Evolutionary conservation across 495 filamentous ascomycete genomes (phyloP), one percentile per base, ranked within the genome.

Genomic region (Cudoniella acicularis): DNA sequence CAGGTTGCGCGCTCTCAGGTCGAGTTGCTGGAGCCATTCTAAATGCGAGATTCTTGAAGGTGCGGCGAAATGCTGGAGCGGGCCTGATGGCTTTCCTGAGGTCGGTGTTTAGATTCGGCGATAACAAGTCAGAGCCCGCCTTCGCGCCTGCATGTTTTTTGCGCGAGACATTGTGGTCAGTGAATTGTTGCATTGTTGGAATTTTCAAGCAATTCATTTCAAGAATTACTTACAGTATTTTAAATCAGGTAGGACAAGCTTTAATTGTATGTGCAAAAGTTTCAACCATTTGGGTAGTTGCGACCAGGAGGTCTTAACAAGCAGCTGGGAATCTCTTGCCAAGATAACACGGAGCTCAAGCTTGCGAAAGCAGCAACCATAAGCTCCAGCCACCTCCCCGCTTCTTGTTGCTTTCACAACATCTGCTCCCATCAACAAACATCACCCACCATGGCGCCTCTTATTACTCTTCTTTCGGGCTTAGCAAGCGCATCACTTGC

Each of bases 401-500:
- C 23, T 11, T 10, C 49, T 3, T 11, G 3, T 23, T 23, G 16
- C 3, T 6, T 20, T 52, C 20, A 52, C 49, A 52, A 52, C 48
- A 50, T 3, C 43, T 36, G n/a, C n/a, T n/a, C n/a, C 13, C 43
- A 46, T 46, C 18, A 46, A 21, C 43, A 46, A n/a, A 36, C 43
- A 49, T 18, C 55, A 42, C 20, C 46, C 50, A 56, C 49, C 13
- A 69, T 69, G 67, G 40, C 52, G 23, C 47, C 49, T 23, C 59
- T 67, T 25, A 56, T 51, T 11, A 60, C 24, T 16, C 20, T 67
- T 56, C 27, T 62, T 17, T 17, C 61, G 18, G 36, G 63, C 46
- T 58, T 65, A 9, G 41, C 54, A 23, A 18, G 55, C 36, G 64
- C 30, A 55, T 53, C 47, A 59, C 36, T 61, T 59, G 61, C 62